phyloP scores from a whole-genome alignment of 2,329 filamentous ascomycete species.

The Fusarium sp. region DNA sequence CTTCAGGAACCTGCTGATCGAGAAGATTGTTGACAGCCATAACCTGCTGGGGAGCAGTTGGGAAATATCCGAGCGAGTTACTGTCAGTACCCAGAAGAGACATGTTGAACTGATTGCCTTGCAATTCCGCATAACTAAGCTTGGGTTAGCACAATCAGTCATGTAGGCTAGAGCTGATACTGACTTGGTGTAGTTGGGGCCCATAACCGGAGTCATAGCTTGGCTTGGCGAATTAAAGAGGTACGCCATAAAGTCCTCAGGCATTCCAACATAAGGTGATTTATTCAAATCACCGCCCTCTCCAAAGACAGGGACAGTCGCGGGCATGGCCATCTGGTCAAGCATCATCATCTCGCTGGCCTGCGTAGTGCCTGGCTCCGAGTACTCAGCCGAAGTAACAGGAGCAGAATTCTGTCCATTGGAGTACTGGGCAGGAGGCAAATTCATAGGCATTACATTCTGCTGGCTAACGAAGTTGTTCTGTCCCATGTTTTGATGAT shows the following conservation, averaged over 20 bases:
- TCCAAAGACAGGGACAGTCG: slow-evolving; percentile 87
- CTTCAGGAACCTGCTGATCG: slow-evolving; percentile 82
- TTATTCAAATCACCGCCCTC: slow-evolving; percentile 81
- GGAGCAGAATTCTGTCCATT: slow-evolving; percentile 47
- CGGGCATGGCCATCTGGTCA: slow-evolving; percentile 71
- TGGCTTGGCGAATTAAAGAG: slow-evolving; percentile 71
- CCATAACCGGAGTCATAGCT: slow-evolving; percentile 59
- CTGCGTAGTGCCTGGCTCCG: slow-evolving; percentile 58
- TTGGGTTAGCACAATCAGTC: slow-evolving; percentile 40
- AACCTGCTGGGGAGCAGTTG: slow-evolving; percentile 75
- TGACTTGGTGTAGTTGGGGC: slow-evolving; percentile 59
- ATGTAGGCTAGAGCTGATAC: slow-evolving; percentile 39
- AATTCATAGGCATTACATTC: slow-evolving; percentile 70
- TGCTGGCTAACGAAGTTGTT: slow-evolving; percentile 67
- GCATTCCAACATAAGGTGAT: slow-evolving; percentile 84
- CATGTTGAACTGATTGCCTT: slow-evolving; percentile 54
- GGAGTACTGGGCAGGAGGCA: slow-evolving; percentile 70
- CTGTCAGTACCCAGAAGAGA: slow-evolving; percentile 63
- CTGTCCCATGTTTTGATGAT: slow-evolving; percentile 59
- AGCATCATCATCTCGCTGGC: slow-evolving; percentile 68
- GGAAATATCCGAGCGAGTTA: slow-evolving; percentile 65
- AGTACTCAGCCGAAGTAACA: slow-evolving; percentile 56
- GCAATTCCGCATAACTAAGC: slow-evolving; percentile 63
- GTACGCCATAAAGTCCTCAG: slow-evolving; percentile 88
- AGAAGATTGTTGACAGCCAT: slow-evolving; percentile 91